Base-by-base conservation (phyloP, 2,329 filamentous ascomycete genomes). In the Epichloe elymi region DNA sequence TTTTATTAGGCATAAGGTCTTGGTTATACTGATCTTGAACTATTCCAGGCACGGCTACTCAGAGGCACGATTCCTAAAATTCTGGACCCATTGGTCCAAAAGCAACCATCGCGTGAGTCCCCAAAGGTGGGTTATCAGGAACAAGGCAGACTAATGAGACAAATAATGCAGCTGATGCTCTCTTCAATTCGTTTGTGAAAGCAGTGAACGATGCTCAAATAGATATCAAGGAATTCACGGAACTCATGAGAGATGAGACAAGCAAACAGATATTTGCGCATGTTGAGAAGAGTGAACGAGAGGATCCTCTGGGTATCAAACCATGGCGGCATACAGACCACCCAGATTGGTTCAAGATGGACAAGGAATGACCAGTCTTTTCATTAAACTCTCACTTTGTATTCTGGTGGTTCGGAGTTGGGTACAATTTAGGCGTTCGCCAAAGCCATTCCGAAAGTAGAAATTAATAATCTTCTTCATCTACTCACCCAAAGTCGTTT, bases 241-340 rank as follows among this genome's bases (percentile, higher is more conserved):
- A 73, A 5, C 61, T 74, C 6, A 71, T 75, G 60, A 70, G 63
- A 11, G 68, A 69, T 56, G 72, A 74, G 4, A 67, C 71, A 43
- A 75, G 66, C 53, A 69, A 67, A 43, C 71, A 71, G 49, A 67
- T 79, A 11, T 67, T 83, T 50, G 70, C 74, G 11, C 71, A 75
- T 51, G 77, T 74, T 2, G 69, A 64, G 40, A 71, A 74, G 58
- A 82, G 79, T 57, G 72, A 72, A 17, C 67, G 73, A 49, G 71
- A 74, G 39, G 75, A 80, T 42, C 74, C 77, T 0, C 69, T 72
- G 48, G 76, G 73, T 4, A 81, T 83, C 55, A 76, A 72, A 57
- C 72, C 74, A 2, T 83, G 80, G 80, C 72, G 70, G 46, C 71
- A 78, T 19, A 73, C 69, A 50, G 76, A 83, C 37, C 71, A 83